Evolutionary conservation across 148 eudicot genomes (phyloP).

Genomic region (Dysphania ambrosioides): DNA sequence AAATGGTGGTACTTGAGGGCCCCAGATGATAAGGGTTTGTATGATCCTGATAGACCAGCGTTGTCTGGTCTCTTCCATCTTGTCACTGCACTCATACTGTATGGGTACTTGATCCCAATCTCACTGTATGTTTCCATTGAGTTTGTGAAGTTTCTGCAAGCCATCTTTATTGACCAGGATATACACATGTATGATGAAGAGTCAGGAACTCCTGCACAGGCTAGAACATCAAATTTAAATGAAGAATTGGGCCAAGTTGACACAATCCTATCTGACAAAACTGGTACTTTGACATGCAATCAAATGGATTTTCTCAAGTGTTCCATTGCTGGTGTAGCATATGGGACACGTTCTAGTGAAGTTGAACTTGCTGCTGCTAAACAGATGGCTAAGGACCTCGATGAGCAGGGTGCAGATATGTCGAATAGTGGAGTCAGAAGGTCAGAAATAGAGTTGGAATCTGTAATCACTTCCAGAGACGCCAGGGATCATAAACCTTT

Average conservation of each 20-base stretch:
- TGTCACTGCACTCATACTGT: conserved; percentile 81
- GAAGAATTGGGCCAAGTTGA: conserved; percentile 97
- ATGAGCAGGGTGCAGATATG: conserved; percentile 37
- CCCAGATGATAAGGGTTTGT: conserved; percentile 32
- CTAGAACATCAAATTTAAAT: conserved; percentile 86
- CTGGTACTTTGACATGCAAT: conserved; percentile 93
- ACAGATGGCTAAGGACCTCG: conserved; percentile 75
- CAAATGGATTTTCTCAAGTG: conserved; percentile 97
- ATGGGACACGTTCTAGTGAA: conserved; percentile 75
- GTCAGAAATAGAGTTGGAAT: conserved; percentile 66
- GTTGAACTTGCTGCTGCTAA: conserved; percentile 89
- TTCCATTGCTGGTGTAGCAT: conserved; percentile 77
- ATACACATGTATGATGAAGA: conserved; percentile 84
- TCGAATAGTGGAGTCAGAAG: conserved; percentile 22
- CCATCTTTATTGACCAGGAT: conserved; percentile 77
- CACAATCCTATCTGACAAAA: conserved; percentile 96
- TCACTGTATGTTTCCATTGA: conserved; percentile 94
- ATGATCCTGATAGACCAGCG: conserved; percentile 48
- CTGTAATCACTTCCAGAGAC: conserved; percentile 56
- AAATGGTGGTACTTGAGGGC: conserved; percentile 77
- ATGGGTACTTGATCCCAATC: conserved; percentile 90
- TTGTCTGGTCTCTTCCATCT: conserved; percentile 67
- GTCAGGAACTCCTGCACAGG: conserved; percentile 83
- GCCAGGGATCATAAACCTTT: conserved; percentile 37
- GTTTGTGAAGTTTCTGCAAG: conserved; percentile 93